Percentiles rank a stretch among this genome's conserved stretches.
Evolutionary conservation across 306 rosid species (phyloP).

Genomic region (Vigna angularis): DNA sequence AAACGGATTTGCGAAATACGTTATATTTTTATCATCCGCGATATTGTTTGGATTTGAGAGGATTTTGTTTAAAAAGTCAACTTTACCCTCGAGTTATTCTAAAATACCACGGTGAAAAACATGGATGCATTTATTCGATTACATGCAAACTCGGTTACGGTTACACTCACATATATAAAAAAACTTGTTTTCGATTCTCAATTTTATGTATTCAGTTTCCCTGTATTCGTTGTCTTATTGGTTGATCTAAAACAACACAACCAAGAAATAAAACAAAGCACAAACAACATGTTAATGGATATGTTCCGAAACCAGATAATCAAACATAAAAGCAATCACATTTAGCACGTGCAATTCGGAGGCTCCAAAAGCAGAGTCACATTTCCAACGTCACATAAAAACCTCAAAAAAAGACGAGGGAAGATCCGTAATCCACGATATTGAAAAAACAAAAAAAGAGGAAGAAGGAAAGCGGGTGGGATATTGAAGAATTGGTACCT

Average conservation of each 20-base stretch:
- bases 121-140: too few relatives aligned
- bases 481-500: conserved; percentile 52
- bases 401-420: neutral
- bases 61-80: too few relatives aligned
- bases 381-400: neutral
- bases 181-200: too few relatives aligned
- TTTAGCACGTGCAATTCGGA: neutral
- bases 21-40: too few relatives aligned
- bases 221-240: conserved; percentile 65
- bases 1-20: too few relatives aligned
- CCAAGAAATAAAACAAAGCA: neutral
- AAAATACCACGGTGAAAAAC: too few relatives aligned
- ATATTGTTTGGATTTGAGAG: too few relatives aligned
- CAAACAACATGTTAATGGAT: neutral
- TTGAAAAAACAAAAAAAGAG: neutral
- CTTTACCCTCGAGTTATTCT: too few relatives aligned
- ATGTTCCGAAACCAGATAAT: neutral
- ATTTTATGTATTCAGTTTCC: too few relatives aligned
- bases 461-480: neutral
- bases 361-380: neutral
- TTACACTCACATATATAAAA: too few relatives aligned
- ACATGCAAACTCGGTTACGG: too few relatives aligned
- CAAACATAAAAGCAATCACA: neutral
- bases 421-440: neutral
- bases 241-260: conserved; percentile 25